phyloP scores from a whole-genome alignment of 495 filamentous ascomycete genomes.

The Lophium mytilinum region DNA sequence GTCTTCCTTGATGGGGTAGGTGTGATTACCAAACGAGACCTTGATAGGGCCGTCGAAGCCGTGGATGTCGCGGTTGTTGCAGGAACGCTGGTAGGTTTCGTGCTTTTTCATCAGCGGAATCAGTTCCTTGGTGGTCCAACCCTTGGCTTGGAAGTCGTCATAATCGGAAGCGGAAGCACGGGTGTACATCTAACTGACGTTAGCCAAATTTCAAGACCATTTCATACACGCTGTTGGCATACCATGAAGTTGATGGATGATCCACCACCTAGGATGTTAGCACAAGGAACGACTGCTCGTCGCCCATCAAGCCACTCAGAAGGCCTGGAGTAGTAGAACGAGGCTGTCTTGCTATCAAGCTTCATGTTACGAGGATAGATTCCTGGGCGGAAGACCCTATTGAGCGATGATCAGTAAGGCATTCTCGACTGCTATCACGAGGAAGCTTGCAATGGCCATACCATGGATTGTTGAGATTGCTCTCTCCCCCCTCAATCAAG shows the following conservation, averaged over 20 bases:
- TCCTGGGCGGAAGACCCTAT: slow-evolving; percentile 59
- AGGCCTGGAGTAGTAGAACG: slow-evolving; percentile 71
- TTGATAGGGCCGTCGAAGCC: slow-evolving; percentile 79
- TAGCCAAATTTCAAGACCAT: background rate
- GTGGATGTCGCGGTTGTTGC: slow-evolving; percentile 65
- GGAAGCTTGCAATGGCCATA: background rate
- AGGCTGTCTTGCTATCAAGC: slow-evolving; percentile 76
- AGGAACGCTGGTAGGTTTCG: slow-evolving; percentile 73
- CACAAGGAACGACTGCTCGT: slow-evolving; percentile 69
- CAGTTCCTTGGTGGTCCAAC: slow-evolving; percentile 72
- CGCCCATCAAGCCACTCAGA: slow-evolving; percentile 65
- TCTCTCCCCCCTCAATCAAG: slow-evolving; percentile 71
- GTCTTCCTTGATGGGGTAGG: slow-evolving; percentile 52
- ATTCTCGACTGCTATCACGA: background rate
- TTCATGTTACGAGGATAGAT: slow-evolving; percentile 79
- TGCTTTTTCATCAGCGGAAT: slow-evolving; percentile 74
- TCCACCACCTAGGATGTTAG: slow-evolving; percentile 68
- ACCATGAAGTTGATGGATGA: slow-evolving; percentile 81
- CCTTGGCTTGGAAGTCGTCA: slow-evolving; percentile 74
- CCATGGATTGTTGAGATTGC: slow-evolving; percentile 78
- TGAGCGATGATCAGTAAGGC: background rate
- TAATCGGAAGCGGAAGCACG: slow-evolving; percentile 74
- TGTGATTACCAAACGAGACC: slow-evolving; percentile 65
- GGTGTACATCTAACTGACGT: slow-evolving; percentile 64
- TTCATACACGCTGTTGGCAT: slow-evolving; percentile 1